A percentile compares a stretch with the other conserved stretches of the same genome.
These are phyloP conservation scores for Sinapis alba DNA, from an alignment of 441 rosid species.

Conservation along the genomic window DNA sequence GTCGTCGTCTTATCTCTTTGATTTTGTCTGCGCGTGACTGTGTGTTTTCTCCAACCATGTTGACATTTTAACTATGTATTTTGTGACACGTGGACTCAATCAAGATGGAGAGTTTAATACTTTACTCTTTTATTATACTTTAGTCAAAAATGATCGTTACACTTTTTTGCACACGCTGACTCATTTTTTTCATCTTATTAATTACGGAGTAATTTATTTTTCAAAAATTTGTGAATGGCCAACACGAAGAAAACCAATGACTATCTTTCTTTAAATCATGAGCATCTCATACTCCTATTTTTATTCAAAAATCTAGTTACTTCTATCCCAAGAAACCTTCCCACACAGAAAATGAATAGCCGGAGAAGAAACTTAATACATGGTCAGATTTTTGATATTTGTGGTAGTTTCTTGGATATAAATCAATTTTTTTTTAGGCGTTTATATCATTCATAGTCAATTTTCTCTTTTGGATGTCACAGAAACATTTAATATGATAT, in stretches of 20 bases:
- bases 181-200: too few species aligned
- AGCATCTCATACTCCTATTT: too few species aligned
- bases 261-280: too few species aligned
- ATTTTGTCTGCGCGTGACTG: constrained; percentile 9
- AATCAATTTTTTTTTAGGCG: not conserved
- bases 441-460: not conserved
- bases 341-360: not conserved
- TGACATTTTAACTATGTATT: not conserved
- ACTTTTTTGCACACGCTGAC: too few species aligned
- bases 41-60: not conserved
- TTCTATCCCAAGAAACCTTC: constrained; percentile 27
- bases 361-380: not conserved
- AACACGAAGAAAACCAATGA: too few species aligned
- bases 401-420: not conserved
- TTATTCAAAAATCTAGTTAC: too few species aligned
- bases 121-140: too few species aligned
- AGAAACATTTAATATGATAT: not conserved
- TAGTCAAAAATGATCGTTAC: constrained; percentile 19
- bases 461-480: not conserved
- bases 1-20: constrained; percentile 24
- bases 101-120: not conserved
- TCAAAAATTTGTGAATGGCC: too few species aligned
- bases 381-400: not conserved
- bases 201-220: too few species aligned
- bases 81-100: not conserved